Evolutionary conservation across 148 eudicot species (phyloP).

Genomic region (Pharnaceum exiguum): DNA sequence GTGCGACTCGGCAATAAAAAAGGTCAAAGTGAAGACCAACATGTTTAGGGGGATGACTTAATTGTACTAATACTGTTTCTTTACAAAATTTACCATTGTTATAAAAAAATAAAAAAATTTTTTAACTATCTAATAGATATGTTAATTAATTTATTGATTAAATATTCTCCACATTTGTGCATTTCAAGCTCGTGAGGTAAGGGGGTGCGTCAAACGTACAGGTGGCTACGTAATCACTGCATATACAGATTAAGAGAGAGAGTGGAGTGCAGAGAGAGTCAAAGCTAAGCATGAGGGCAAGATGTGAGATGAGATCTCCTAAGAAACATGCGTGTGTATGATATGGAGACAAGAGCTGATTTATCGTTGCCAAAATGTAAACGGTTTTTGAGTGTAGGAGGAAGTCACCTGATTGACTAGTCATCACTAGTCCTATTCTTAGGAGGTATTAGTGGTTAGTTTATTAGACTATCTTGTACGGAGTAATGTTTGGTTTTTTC

Average conservation of each 20-base stretch:
- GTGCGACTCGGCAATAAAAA: conserved; percentile 22
- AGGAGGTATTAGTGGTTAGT: conserved; percentile 3
- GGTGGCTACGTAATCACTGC: conserved; percentile 8
- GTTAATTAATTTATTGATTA: background rate
- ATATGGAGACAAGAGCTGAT: conserved; percentile 15
- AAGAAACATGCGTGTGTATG: conserved; percentile 5
- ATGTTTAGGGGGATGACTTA: conserved; percentile 8
- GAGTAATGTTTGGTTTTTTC: no score
- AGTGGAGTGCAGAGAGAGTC: conserved; percentile 14
- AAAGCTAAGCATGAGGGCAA: conserved; percentile 7
- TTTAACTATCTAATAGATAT: background rate
- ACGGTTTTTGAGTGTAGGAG: background rate
- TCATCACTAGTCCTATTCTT: conserved; percentile 18
- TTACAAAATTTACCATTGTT: no score
- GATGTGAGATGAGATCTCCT: conserved; percentile 15
- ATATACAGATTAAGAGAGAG: background rate
- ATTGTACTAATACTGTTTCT: background rate
- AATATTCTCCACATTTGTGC: background rate
- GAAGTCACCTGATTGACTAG: conserved; percentile 17
- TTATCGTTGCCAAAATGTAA: conserved; percentile 15
- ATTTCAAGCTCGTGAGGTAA: conserved; percentile 29
- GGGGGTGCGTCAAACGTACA: conserved; percentile 29
- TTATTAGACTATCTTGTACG: conserved; percentile 1
- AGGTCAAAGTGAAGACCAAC: conserved; percentile 31
- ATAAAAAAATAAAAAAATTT: background rate